Evolutionary conservation across 2,329 filamentous ascomycete species (phyloP).

Genomic region (Macrophomina phaseolina): DNA sequence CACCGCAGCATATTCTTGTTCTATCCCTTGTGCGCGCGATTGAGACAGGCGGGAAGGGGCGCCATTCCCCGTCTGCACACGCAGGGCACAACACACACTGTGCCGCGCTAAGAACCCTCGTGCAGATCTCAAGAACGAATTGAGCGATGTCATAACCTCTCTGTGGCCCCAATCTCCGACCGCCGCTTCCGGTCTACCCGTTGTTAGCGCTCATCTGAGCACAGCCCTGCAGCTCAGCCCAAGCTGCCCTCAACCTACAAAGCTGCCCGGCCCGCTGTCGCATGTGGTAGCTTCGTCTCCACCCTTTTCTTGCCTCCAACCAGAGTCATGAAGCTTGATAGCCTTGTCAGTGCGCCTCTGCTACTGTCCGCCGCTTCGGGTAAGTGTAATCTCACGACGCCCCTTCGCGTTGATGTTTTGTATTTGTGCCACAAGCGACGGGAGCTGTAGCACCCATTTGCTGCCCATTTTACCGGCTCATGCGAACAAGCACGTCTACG

Average conservation of each 20-base stretch:
- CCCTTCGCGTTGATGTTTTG: not conserved
- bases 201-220: constrained; percentile 8
- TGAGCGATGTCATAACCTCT: constrained; percentile 15
- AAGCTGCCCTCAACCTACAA: constrained; percentile 16
- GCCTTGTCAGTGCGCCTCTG: constrained; percentile 8
- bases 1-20: not conserved
- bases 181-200: constrained; percentile 19
- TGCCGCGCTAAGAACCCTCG: not conserved
- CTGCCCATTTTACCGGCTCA: not conserved
- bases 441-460: not conserved
- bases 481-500: no score
- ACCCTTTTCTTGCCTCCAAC: not conserved
- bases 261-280: constrained; percentile 14
- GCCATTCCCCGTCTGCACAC: not conserved
- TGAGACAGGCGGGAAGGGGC: not conserved
- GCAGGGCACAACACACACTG: not conserved
- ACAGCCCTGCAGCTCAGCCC: constrained; percentile 14
- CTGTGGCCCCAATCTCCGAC: constrained; percentile 5
- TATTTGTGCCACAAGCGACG: not conserved
- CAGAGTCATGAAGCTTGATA: constrained; percentile 25
- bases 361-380: constrained; percentile 25
- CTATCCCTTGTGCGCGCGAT: not conserved
- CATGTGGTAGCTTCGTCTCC: not conserved
- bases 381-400: constrained; percentile 1
- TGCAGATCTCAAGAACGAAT: constrained; percentile 7